A percentile compares a stretch with the other conserved stretches of the same genome.
Conservation (phyloP, 1,284 basidiomycete genomes). For the Schizophyllum amplum region DNA sequence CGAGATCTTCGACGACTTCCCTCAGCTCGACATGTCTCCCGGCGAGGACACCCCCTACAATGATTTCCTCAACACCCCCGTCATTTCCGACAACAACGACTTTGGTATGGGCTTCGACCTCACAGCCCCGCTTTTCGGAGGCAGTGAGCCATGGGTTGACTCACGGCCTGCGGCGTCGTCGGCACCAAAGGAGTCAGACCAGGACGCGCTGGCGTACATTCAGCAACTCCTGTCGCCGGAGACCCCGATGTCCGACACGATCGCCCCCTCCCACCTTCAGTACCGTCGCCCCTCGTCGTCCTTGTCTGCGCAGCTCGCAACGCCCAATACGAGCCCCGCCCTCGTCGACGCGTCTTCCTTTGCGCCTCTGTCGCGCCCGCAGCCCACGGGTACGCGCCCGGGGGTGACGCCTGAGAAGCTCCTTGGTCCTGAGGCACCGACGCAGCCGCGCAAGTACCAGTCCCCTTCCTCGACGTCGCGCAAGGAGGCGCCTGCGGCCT, state of each 20-base stretch:
- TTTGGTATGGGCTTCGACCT: not conserved
- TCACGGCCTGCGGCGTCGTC: not conserved
- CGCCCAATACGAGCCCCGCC: not conserved
- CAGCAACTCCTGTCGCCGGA: not conserved
- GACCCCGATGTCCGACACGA: not conserved
- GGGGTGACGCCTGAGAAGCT: slow-evolving; percentile 42
- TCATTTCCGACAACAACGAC: slow-evolving; percentile 1
- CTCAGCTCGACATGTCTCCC: slow-evolving; percentile 10
- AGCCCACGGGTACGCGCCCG: slow-evolving; percentile 41
- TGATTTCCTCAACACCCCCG: slow-evolving; percentile 13
- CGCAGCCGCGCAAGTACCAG: slow-evolving; percentile 39
- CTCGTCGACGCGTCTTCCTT: not conserved
- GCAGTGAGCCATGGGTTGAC: not conserved
- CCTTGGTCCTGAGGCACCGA: slow-evolving; percentile 45
- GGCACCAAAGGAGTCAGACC: not conserved
- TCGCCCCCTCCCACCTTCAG: not conserved
- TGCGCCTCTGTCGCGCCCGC: not conserved
- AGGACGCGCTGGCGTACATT: not conserved
- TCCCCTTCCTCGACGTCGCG: slow-evolving; percentile 40
- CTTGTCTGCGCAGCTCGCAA: not conserved
- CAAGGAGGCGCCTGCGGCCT: slow-evolving; percentile 41
- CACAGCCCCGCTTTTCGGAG: not conserved
- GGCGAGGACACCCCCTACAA: slow-evolving; percentile 12
- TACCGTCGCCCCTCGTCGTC: too few relatives aligned
- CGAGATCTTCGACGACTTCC: slow-evolving; percentile 8